Conservation (phyloP, 2,329 filamentous ascomycete species). For the Ophiocordyceps sinensis region DNA sequence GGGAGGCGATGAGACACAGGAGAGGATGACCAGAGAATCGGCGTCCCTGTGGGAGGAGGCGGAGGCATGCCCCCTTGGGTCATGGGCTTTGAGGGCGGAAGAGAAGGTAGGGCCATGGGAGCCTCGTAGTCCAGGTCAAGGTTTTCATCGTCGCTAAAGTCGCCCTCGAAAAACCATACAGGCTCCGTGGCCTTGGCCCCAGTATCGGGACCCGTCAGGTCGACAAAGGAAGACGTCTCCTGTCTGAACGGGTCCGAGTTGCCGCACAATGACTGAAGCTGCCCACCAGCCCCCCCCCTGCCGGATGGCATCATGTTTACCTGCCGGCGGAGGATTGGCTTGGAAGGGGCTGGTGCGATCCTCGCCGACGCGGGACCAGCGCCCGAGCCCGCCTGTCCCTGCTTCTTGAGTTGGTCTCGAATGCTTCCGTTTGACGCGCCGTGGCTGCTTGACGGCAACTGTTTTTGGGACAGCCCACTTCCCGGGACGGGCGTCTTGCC, state of each 20-base stretch:
- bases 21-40: constrained; percentile 62
- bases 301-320: constrained; percentile 16
- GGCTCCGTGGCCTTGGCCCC: constrained; percentile 12
- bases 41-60: constrained; percentile 10
- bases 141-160: constrained; percentile 74
- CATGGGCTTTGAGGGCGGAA: constrained; percentile 9
- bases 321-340: constrained; percentile 14
- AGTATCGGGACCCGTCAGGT: constrained; percentile 17
- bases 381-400: constrained; percentile 19
- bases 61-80: constrained; percentile 13
- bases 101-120: constrained; percentile 33
- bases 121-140: constrained; percentile 56
- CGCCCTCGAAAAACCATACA: constrained; percentile 60
- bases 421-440: constrained; percentile 30
- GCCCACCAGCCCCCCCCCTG: constrained; percentile 7
- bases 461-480: constrained; percentile 29
- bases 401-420: constrained; percentile 33
- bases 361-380: constrained; percentile 25
- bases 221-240: constrained; percentile 13
- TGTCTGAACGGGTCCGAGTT: constrained; percentile 32
- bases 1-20: constrained; percentile 33
- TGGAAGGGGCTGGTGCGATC: constrained; percentile 13
- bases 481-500: constrained; percentile 20
- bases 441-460: constrained; percentile 44
- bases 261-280: constrained; percentile 27